Percentiles rank a stretch among this genome's conserved stretches.
phyloP scores from a whole-genome alignment of 257 asterid species.

The Fraxinus pennsylvanica region DNA sequence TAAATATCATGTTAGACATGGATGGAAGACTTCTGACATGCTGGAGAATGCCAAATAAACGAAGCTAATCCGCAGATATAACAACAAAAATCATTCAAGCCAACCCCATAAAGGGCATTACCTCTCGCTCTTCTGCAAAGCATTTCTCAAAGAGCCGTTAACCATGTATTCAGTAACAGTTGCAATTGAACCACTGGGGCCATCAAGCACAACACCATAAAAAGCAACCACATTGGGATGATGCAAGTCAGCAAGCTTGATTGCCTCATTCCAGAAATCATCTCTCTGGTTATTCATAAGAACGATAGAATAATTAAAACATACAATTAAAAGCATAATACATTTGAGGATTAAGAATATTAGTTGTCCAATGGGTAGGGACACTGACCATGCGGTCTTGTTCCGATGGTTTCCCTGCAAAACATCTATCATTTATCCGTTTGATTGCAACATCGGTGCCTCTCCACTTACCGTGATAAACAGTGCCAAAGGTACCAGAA shows the following conservation, averaged over 20 bases:
- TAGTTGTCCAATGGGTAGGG: slow-evolving; percentile 23
- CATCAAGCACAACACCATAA: slow-evolving; percentile 95
- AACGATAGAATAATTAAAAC: slow-evolving; percentile 16
- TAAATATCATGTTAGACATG: slow-evolving; percentile 18
- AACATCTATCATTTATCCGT: slow-evolving; percentile 90
- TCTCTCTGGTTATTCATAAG: slow-evolving; percentile 57
- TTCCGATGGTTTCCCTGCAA: slow-evolving; percentile 92
- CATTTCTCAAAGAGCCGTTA: slow-evolving; percentile 87
- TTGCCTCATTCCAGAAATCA: slow-evolving; percentile 99
- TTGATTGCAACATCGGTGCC: slow-evolving; percentile 98
- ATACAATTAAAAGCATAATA: not conserved
- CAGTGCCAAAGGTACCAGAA: slow-evolving; percentile 99
- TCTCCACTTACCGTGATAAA: slow-evolving; percentile 99
- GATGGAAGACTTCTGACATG: not conserved
- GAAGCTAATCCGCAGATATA: not conserved
- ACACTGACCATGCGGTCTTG: slow-evolving; percentile 90
- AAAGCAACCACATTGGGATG: slow-evolving; percentile 99
- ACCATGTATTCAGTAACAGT: slow-evolving; percentile 98
- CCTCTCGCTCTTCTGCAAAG: slow-evolving; percentile 92
- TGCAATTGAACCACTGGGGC: slow-evolving; percentile 90
- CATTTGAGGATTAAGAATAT: slow-evolving; percentile 3
- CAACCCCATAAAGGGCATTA: slow-evolving; percentile 15
- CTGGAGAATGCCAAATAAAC: not conserved
- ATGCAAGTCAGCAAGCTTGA: slow-evolving; percentile 95
- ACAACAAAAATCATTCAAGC: not conserved